Evolutionary conservation across 1,139 yeast genomes (phyloP).

Genomic region (Wickerhamiella pararugosa): DNA sequence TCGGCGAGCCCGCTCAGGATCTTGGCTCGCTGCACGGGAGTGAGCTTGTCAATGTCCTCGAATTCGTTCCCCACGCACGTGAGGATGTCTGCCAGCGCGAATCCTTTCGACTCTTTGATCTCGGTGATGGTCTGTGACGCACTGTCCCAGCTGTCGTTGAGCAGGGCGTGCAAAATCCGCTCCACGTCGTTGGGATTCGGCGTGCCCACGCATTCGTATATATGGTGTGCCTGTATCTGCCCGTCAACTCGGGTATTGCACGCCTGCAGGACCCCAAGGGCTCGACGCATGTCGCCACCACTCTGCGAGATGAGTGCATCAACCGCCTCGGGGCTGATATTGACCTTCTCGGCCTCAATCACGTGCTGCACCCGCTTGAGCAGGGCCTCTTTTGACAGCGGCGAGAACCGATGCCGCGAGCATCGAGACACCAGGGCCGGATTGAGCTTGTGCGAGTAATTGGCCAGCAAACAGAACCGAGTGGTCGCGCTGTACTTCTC

Average conservation of each 20-base stretch:
- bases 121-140: constrained; percentile 49
- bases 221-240: constrained; percentile 50
- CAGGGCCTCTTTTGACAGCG: constrained; percentile 55
- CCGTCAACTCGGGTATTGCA: constrained; percentile 63
- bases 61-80: constrained; percentile 61
- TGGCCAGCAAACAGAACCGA: constrained; percentile 89
- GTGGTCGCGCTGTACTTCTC: constrained; percentile 93
- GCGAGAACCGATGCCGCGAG: constrained; percentile 86
- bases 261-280: constrained; percentile 86
- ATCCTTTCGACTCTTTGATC: constrained; percentile 58
- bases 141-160: constrained; percentile 81
- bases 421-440: constrained; percentile 93
- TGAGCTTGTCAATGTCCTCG: constrained; percentile 44
- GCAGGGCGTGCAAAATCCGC: constrained; percentile 54
- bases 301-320: constrained; percentile 53
- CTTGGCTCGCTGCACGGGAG: constrained; percentile 42
- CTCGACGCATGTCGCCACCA: constrained; percentile 92
- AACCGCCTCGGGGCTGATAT: constrained; percentile 44
- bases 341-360: constrained; percentile 48
- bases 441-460: constrained; percentile 86
- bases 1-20: constrained; percentile 63
- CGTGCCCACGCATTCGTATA: constrained; percentile 90
- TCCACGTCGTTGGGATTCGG: constrained; percentile 83
- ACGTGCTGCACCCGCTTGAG: constrained; percentile 53
- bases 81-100: constrained; percentile 77